phyloP scores from a whole-genome alignment of 495 filamentous ascomycete species.

The Talaromyces proteolyticus region DNA sequence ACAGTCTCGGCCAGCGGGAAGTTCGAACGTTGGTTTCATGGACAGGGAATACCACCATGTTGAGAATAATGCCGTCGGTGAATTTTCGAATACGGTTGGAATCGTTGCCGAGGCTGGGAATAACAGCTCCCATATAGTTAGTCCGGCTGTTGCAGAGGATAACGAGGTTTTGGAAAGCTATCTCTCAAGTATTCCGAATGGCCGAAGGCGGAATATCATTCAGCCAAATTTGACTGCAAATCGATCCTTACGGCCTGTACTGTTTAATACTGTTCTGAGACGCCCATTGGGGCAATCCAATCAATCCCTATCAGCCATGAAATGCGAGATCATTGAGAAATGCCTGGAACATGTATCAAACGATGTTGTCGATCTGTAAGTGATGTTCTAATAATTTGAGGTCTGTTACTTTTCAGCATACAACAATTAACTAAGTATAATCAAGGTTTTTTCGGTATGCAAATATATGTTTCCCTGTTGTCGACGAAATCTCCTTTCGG shows the following conservation, averaged over 20 bases:
- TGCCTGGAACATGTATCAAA: constrained; percentile 23
- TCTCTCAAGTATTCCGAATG: constrained; percentile 13
- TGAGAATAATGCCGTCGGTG: no score
- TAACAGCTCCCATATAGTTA: constrained; percentile 23
- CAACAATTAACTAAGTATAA: no score
- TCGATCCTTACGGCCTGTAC: constrained; percentile 49
- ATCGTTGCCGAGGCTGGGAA: constrained; percentile 14
- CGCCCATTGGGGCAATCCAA: constrained; percentile 19
- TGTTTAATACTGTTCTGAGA: constrained; percentile 52
- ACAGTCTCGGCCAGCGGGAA: no score
- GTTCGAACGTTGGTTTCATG: no score
- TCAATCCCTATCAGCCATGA: constrained; percentile 20
- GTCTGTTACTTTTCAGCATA: no score
- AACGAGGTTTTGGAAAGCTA: constrained; percentile 24
- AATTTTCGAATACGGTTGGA: constrained; percentile 10
- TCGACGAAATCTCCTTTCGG: constrained; percentile 25
- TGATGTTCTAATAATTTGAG: no score
- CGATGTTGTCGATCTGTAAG: constrained; percentile 26
- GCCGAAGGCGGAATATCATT: constrained; percentile 26
- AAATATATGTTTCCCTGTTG: constrained; percentile 32
- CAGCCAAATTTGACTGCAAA: constrained; percentile 7
- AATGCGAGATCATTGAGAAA: constrained; percentile 33
- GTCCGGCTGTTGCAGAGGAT: constrained; percentile 25
- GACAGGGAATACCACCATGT: no score
- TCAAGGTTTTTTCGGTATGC: constrained; percentile 32